Conservation (phyloP, 257 asterid genomes). For the Solanum bulbocastanum region DNA sequence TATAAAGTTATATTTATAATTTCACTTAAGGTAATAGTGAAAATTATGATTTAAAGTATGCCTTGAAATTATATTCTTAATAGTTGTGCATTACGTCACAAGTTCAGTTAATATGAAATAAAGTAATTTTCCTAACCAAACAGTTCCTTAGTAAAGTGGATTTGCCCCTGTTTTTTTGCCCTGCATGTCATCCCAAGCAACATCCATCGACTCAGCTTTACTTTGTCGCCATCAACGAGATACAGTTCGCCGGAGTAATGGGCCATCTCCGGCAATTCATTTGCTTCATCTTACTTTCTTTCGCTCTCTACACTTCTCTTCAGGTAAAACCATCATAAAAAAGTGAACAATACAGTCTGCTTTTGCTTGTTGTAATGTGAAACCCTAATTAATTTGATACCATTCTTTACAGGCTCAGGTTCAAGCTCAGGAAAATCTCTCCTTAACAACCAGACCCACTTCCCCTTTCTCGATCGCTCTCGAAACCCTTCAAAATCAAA, state of each 20-base stretch:
- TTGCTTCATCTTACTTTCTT: constrained; percentile 17
- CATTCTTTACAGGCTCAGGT: not conserved
- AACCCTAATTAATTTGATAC: not conserved
- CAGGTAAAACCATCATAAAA: constrained; percentile 19
- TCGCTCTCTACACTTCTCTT: constrained; percentile 17
- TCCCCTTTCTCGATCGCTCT: constrained; percentile 58
- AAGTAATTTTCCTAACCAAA: not conserved
- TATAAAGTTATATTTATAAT: no score
- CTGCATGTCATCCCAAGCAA: not conserved
- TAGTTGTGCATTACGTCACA: not conserved
- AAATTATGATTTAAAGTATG: no score
- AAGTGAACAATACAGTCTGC: not conserved
- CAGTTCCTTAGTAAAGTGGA: not conserved
- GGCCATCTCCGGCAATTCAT: not conserved
- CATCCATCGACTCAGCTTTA: not conserved
- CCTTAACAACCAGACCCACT: not conserved
- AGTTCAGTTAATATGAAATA: not conserved
- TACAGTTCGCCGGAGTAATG: not conserved
- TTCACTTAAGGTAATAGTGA: no score
- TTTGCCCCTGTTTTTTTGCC: not conserved
- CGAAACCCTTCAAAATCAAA: constrained; percentile 41
- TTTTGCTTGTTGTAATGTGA: not conserved
- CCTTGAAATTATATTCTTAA: no score
- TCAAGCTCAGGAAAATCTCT: constrained; percentile 17
- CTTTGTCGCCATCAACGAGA: not conserved